Evolutionary conservation across 345 rosid species (phyloP).

Genomic region (Cardamine chenopodiifolia): DNA sequence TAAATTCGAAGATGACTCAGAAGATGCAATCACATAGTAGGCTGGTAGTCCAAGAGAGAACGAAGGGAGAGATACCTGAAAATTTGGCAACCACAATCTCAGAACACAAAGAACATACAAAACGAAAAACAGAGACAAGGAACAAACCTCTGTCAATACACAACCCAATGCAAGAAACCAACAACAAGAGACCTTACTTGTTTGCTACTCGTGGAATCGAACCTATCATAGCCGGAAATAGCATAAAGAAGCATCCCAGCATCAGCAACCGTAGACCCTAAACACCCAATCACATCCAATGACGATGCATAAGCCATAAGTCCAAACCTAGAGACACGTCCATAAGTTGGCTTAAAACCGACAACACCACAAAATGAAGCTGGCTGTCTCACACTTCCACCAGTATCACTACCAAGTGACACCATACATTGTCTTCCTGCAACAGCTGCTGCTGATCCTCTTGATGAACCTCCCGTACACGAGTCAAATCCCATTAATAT

Average conservation of each 20-base stretch:
- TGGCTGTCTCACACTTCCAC: slow-evolving; percentile 97
- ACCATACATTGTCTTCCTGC: slow-evolving; percentile 89
- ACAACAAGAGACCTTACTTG: slow-evolving; percentile 50
- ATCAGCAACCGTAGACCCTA: slow-evolving; percentile 85
- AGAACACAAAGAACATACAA: slow-evolving; percentile 6
- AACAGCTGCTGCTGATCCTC: slow-evolving; percentile 97
- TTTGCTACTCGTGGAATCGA: slow-evolving; percentile 83
- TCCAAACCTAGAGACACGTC: slow-evolving; percentile 92
- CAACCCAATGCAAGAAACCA: slow-evolving; percentile 63
- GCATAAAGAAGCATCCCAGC: slow-evolving; percentile 84
- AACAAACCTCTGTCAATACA: slow-evolving; percentile 59
- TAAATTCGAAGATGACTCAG: slow-evolving; percentile 86
- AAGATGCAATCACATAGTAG: slow-evolving; percentile 84
- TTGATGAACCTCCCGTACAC: slow-evolving; percentile 95
- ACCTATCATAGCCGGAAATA: slow-evolving; percentile 78
- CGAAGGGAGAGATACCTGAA: slow-evolving; percentile 80
- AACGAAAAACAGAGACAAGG: not conserved
- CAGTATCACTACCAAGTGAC: slow-evolving; percentile 97
- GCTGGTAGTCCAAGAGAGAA: slow-evolving; percentile 93
- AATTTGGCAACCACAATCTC: slow-evolving; percentile 5
- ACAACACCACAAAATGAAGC: slow-evolving; percentile 96
- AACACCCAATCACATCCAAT: slow-evolving; percentile 89
- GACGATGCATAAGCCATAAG: slow-evolving; percentile 97
- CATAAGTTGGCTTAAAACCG: slow-evolving; percentile 92
- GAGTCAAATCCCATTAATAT: slow-evolving; percentile 90